Percentiles rank a stretch among this genome's conserved stretches.
These are phyloP conservation scores for Geosmithia flava DNA, from an alignment of 2,329 filamentous ascomycete genomes.

Conservation along the genomic window DNA sequence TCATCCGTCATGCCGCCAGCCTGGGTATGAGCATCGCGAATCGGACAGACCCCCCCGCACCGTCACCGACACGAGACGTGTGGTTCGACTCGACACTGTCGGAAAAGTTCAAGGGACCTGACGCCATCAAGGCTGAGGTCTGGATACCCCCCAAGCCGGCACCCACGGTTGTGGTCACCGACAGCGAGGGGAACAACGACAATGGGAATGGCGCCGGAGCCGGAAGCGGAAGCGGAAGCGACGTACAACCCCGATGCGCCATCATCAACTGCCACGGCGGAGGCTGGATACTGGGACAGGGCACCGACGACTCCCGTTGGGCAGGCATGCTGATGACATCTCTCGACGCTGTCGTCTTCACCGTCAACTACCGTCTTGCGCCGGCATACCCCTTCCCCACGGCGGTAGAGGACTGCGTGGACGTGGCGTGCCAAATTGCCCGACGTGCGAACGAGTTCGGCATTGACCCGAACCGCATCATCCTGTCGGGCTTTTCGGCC, in stretches of 20 bases:
- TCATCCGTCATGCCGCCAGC: conserved; percentile 29
- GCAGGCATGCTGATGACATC: conserved; percentile 37
- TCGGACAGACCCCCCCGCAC: conserved; percentile 25
- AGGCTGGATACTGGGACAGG: conserved; percentile 51
- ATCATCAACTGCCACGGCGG: conserved; percentile 58
- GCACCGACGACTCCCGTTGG: conserved; percentile 52
- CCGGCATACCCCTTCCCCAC: conserved; percentile 53
- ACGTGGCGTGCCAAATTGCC: conserved; percentile 49
- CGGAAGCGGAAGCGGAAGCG: background rate
- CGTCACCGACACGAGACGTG: conserved; percentile 22
- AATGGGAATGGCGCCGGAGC: no score
- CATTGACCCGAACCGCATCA: conserved; percentile 42
- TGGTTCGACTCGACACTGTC: conserved; percentile 30
- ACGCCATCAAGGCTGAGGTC: conserved; percentile 34
- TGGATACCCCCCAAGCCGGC: conserved; percentile 23
- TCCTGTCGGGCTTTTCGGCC: conserved; percentile 52
- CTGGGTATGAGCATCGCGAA: conserved; percentile 29
- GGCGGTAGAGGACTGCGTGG: conserved; percentile 52
- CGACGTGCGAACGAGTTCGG: conserved; percentile 41
- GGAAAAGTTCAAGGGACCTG: conserved; percentile 14
- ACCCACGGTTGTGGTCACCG: conserved; percentile 31
- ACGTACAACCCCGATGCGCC: conserved; percentile 27
- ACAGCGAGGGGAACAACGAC: conserved; percentile 12
- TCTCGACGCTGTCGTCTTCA: conserved; percentile 46
- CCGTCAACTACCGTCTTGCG: conserved; percentile 56